Evolutionary conservation across 2,329 filamentous ascomycete genomes (phyloP), one percentile per base, ranked within the genome.

Genomic region (Aureobasidium sp.): DNA sequence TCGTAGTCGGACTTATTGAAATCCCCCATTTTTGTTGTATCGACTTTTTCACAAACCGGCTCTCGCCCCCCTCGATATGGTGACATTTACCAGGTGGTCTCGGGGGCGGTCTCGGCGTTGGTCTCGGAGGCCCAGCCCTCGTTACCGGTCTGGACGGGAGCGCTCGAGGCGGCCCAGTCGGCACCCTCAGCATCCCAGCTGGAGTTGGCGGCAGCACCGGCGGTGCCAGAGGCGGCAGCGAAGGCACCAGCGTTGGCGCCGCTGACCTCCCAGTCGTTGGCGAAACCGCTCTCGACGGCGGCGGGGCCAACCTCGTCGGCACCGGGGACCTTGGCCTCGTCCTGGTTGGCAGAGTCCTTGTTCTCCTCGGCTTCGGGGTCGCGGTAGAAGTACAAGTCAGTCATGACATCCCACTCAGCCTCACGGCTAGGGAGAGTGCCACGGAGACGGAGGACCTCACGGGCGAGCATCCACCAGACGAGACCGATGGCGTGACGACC

Each of bases 321-420:
- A 74, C 85, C 88, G 68, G 90, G 82, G 67, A 87, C 82, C 88
- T 97, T 96, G 72, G 81, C 74, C 84, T 97, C 93, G 78, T 93
- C 89, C 76, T 90, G 76, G 65, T 81, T 89, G 69, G 87, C 83
- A 78, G 80, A 75, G 75, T 97, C 95, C 83, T 99, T 96, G 86
- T 96, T 93, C 79, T 96, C 94, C 87, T 99, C 94, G 71, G 92
- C 91, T 82, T 99, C 94, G 73, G 95, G 94, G 82, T 99, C 95
- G 78, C 95, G 94, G 90, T 99, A 97, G 88, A 99, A 99, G 91
- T 99, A 99, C 74, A 99, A 83, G 88, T 99, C 94, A 74, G 95
- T 91, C 88, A 99, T 97, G 81, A 96, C 89, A 77, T 99, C 94
- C 94, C 94, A 99, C 78, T 96, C 90, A 66, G 89, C 87, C 82